phyloP scores from a whole-genome alignment of 1,284 basidiomycete species.

The Tylopilus sp. region DNA sequence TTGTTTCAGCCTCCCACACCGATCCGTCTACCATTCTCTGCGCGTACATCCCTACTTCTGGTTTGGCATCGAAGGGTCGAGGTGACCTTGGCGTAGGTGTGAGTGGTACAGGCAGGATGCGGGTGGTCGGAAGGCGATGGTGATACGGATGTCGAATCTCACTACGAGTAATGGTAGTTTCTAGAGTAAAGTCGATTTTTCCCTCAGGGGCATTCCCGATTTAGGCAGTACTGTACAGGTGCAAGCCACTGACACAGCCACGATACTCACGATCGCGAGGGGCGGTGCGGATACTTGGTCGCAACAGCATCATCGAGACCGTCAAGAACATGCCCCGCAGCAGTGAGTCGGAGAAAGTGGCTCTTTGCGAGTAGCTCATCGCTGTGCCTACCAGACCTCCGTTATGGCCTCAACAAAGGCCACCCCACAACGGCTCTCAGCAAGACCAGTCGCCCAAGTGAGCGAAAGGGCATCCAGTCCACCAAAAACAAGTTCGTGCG shows the following conservation, averaged over 20 bases:
- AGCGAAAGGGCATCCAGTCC: constrained; percentile 89
- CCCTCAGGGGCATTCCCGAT: constrained; percentile 18
- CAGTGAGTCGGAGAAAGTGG: constrained; percentile 45
- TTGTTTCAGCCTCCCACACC: constrained; percentile 35
- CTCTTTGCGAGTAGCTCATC: constrained; percentile 2
- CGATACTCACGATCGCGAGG: constrained; percentile 19
- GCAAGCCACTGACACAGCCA: constrained; percentile 34
- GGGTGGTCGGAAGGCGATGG: constrained; percentile 46
- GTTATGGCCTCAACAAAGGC: constrained; percentile 89
- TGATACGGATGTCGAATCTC: constrained; percentile 23
- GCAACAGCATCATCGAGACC: constrained; percentile 52
- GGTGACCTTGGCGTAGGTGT: constrained; percentile 28
- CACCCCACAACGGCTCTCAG: constrained; percentile 88
- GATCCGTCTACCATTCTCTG: constrained; percentile 38
- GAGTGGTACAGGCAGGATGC: constrained; percentile 41
- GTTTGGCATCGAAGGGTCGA: constrained; percentile 35
- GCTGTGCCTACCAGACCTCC: constrained; percentile 62
- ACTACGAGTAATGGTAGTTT: constrained; percentile 10
- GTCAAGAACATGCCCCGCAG: constrained; percentile 66
- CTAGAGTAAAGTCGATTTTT: constrained; percentile 2
- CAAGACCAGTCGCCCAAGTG: constrained; percentile 76
- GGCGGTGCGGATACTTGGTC: too few species aligned
- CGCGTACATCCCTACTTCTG: constrained; percentile 46
- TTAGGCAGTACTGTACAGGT: constrained; percentile 42
- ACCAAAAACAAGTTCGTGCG: constrained; percentile 89